A percentile compares a stretch with the other conserved stretches of the same genome.
Conservation (phyloP, 2,329 filamentous ascomycete species). For the Biscogniauxia mediterranea region DNA sequence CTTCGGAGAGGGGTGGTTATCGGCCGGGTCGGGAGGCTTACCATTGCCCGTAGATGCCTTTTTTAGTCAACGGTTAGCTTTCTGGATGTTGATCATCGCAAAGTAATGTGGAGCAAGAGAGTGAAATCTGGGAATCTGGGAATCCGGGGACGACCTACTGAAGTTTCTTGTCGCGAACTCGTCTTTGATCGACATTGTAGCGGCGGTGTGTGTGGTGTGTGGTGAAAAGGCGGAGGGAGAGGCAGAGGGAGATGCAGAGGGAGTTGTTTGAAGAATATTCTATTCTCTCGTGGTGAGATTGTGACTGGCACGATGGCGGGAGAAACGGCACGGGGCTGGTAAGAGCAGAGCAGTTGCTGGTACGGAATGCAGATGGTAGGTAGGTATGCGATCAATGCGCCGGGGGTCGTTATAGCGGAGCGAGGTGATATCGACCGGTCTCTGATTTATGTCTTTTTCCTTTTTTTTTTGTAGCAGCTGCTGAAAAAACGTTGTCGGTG, state of each 20-base stretch:
- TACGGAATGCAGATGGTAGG: no score
- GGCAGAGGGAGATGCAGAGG: conserved; percentile 2
- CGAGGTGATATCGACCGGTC: no score
- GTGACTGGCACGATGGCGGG: background rate
- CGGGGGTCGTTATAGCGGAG: no score
- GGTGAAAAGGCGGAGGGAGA: conserved; percentile 4
- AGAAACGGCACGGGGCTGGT: background rate
- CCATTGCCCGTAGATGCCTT: conserved; percentile 77
- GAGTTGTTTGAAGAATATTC: background rate
- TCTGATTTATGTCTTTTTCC: background rate
- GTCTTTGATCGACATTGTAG: conserved; percentile 68
- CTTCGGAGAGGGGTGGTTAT: background rate
- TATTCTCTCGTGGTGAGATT: background rate
- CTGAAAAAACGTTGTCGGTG: background rate
- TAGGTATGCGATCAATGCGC: background rate
- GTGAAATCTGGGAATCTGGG: background rate
- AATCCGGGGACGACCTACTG: conserved; percentile 51
- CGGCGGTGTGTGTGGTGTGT: conserved; percentile 16
- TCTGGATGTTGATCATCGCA: conserved; percentile 11
- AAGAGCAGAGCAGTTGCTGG: background rate
- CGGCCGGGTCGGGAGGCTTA: conserved; percentile 41
- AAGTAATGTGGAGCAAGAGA: conserved; percentile 4
- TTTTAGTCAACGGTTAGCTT: conserved; percentile 42
- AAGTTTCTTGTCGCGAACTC: conserved; percentile 73
- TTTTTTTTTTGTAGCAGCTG: no score